Percentiles rank a stretch among this genome's conserved stretches.
phyloP scores from a whole-genome alignment of 2,329 filamentous ascomycete species.

The Tolypocladium guangdongense region DNA sequence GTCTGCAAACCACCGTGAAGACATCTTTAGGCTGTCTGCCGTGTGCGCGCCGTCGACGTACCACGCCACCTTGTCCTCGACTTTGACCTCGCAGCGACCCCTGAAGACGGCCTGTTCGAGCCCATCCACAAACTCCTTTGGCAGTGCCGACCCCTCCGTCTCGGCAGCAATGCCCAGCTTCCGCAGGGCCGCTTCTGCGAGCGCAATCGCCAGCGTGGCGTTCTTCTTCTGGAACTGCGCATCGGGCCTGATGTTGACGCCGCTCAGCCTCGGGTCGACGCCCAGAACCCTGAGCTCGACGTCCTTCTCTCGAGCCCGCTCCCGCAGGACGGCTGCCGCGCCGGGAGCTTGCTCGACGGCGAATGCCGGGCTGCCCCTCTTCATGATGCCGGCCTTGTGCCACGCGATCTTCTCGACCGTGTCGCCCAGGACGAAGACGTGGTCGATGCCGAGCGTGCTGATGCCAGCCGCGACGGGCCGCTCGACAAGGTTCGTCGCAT shows the following conservation, averaged over 20 bases:
- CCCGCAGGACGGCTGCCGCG: conserved; percentile 32
- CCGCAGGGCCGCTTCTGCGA: conserved; percentile 38
- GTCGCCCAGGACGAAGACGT: conserved; percentile 50
- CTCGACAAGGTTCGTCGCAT: conserved; percentile 57
- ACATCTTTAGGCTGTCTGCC: conserved; percentile 73
- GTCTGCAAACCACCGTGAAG: conserved; percentile 68
- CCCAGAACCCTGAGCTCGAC: conserved; percentile 36
- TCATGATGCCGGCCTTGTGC: conserved; percentile 67
- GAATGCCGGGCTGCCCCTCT: conserved; percentile 45
- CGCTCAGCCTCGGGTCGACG: conserved; percentile 32
- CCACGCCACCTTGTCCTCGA: conserved; percentile 55
- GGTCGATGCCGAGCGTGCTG: conserved; percentile 58
- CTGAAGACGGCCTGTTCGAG: conserved; percentile 67
- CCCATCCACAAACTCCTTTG: conserved; percentile 57
- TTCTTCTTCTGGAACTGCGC: conserved; percentile 50
- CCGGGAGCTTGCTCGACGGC: conserved; percentile 40
- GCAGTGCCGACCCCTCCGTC: conserved; percentile 27
- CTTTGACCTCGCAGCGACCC: conserved; percentile 61
- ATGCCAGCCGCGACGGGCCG: conserved; percentile 48
- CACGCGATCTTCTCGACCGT: conserved; percentile 58
- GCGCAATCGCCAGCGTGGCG: conserved; percentile 38
- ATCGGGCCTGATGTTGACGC: conserved; percentile 38
- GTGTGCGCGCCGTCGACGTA: conserved; percentile 93
- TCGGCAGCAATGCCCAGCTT: conserved; percentile 29
- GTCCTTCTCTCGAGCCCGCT: conserved; percentile 41